These are phyloP conservation scores for Hanseniaspora nectarophila DNA, from an alignment of 805 yeast species.

Conservation along the genomic window DNA sequence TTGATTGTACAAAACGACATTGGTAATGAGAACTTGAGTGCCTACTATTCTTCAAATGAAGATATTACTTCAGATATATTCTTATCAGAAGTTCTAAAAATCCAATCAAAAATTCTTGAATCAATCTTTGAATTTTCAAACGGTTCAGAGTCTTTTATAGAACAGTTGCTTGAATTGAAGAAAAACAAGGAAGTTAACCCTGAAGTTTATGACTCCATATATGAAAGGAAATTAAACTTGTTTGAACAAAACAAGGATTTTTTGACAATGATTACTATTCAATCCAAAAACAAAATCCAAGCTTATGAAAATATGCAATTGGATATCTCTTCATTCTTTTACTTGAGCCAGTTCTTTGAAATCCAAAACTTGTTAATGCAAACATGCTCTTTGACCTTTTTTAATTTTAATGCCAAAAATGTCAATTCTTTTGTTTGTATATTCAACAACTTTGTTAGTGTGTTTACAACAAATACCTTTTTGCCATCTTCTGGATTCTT, in stretches of 20 bases:
- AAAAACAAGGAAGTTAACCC: slow-evolving; percentile 16
- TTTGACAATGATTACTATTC: slow-evolving; percentile 25
- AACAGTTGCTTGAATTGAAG: slow-evolving; percentile 17
- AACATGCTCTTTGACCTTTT: slow-evolving; percentile 36
- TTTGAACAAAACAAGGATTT: slow-evolving; percentile 30
- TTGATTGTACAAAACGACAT: slow-evolving; percentile 12
- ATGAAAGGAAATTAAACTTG: slow-evolving; percentile 28
- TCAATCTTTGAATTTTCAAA: slow-evolving; percentile 15
- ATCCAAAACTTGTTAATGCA: slow-evolving; percentile 45
- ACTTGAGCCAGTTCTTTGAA: slow-evolving; percentile 10
- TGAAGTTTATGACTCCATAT: slow-evolving; percentile 24
- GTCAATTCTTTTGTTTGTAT: slow-evolving; percentile 34
- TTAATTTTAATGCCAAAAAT: slow-evolving; percentile 37
- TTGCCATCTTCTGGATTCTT: slow-evolving; percentile 44
- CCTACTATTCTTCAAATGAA: slow-evolving; percentile 22
- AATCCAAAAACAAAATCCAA: slow-evolving; percentile 24
- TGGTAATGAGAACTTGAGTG: slow-evolving; percentile 9
- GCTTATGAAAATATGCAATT: slow-evolving; percentile 21
- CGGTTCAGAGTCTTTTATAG: slow-evolving; percentile 16
- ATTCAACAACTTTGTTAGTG: slow-evolving; percentile 41
- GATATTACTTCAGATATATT: slow-evolving; percentile 25
- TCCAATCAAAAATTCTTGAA: slow-evolving; percentile 21
- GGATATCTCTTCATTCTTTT: slow-evolving; percentile 13
- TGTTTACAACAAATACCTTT: slow-evolving; percentile 32
- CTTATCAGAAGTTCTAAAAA: slow-evolving; percentile 19